Conservation (phyloP, 2,329 filamentous ascomycete genomes). For the Colletotrichum siamense region DNA sequence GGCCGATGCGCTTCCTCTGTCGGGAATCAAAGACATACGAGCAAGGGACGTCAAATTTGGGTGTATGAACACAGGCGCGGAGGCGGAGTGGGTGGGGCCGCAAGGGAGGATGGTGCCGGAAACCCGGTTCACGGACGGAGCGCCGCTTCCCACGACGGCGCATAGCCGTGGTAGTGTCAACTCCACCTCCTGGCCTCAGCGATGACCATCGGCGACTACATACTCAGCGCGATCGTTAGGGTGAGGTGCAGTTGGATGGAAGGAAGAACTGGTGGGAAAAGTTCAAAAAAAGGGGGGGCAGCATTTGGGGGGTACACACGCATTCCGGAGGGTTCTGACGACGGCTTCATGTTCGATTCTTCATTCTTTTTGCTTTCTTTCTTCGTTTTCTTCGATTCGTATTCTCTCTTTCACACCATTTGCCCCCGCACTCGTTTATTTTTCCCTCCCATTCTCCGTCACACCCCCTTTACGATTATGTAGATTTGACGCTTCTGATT, state of each 20-base stretch:
- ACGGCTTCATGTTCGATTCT: not conserved
- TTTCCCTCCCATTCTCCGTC: not conserved
- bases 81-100: conserved; percentile 7
- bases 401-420: not conserved
- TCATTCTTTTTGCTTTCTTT: not conserved
- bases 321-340: not conserved
- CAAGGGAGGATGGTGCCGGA: not conserved
- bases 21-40: not conserved
- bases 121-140: not conserved
- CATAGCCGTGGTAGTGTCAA: not conserved
- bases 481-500: not conserved
- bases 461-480: not conserved
- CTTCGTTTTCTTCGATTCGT: not conserved
- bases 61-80: not conserved
- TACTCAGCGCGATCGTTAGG: not conserved
- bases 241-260: not conserved
- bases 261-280: not conserved
- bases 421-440: not conserved
- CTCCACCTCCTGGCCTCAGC: not conserved
- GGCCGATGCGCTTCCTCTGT: not conserved
- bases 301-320: not conserved
- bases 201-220: not conserved
- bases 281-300: not conserved
- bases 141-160: not conserved
- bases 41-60: not conserved